Base-by-base conservation (phyloP, 2,329 filamentous ascomycete species). In the Cyphellophora attinorum region DNA sequence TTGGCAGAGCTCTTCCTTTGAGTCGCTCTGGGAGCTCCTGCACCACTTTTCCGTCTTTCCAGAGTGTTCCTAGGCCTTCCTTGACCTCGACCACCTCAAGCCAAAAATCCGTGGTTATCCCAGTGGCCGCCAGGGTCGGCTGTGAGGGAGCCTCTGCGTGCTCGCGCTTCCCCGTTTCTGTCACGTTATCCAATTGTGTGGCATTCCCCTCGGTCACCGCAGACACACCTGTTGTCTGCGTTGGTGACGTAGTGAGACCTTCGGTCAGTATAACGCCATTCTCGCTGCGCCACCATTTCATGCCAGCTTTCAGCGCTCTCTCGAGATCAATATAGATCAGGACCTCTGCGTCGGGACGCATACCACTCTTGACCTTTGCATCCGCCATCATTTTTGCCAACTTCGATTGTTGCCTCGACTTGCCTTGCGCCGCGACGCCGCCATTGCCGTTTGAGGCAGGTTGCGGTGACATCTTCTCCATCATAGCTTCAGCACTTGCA, bases 261-360 rank as follows among this genome's bases (percentile, higher is more conserved):
- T 52, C 67, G 58, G 52, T 63, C 44, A 89, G 59, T 42, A 88
- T 69, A 6, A 89, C 83, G 2, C 75, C 80, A 52, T 89, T 89
- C 47, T 82, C 80, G 53, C 81, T 85, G 41, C 75, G 56, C 76
- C 82, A 93, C 72, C 88, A 93, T 51, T 68, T 66, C 44, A 85
- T 60, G 0, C 67, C 67, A 1, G 61, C 76, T 27, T 61, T 60
- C 49, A 93, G 53, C 47, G 84, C 79, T 50, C 65, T 65, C 56
- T 65, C 60, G 17, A 93, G 60, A 58, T 94, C 77, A 37, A 93
- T 64, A 58, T 84, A 84, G 17, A 95, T 70, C 42, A 94, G 52
- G 27, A 93, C 60, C 59, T 91, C 80, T 5, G 83, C 81, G 54
- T 76, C 85, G 45, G 51, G 67, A 14, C 89, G 68, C 83, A 93